phyloP scores from a whole-genome alignment of 352 stramenopile genomes.

The Paralagenidium karlingii region DNA sequence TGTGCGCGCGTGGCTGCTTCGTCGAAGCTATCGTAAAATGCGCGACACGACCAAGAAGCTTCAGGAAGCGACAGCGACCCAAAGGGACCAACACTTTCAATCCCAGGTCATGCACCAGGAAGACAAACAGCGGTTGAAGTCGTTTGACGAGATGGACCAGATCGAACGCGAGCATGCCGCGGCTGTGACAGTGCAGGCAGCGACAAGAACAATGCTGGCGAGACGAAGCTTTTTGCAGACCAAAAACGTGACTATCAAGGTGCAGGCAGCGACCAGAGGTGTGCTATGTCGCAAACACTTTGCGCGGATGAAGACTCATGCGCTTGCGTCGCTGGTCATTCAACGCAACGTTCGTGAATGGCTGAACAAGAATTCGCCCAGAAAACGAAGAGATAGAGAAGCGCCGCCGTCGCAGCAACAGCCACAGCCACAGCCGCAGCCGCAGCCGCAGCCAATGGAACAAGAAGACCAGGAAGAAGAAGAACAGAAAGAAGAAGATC shows the following conservation, averaged over 20 bases:
- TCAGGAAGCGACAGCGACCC: constrained; percentile 52
- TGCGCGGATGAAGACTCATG: constrained; percentile 74
- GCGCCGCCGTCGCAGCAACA: no score
- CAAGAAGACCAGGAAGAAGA: no score
- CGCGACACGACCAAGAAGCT: constrained; percentile 75
- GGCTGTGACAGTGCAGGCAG: constrained; percentile 74
- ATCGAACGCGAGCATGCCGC: constrained; percentile 63
- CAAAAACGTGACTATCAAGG: constrained; percentile 76
- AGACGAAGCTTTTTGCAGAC: constrained; percentile 74
- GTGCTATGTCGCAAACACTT: constrained; percentile 80
- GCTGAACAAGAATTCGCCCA: constrained; percentile 51
- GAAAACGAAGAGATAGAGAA: background rate
- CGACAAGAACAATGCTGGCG: constrained; percentile 72
- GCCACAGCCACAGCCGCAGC: no score
- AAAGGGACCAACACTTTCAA: constrained; percentile 44
- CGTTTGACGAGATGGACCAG: constrained; percentile 23
- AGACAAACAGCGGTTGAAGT: constrained; percentile 5
- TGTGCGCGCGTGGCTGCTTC: constrained; percentile 76
- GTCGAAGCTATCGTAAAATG: constrained; percentile 82
- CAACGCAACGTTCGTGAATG: constrained; percentile 78
- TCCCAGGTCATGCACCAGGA: constrained; percentile 12
- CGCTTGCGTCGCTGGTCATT: constrained; percentile 72
- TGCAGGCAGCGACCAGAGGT: constrained; percentile 71
- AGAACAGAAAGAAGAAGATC: no score
- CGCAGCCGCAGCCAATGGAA: no score